Evolutionary conservation across 2,329 filamentous ascomycete species (phyloP), one percentile per base, ranked within the genome.

Genomic region (Fusarium sp.): DNA sequence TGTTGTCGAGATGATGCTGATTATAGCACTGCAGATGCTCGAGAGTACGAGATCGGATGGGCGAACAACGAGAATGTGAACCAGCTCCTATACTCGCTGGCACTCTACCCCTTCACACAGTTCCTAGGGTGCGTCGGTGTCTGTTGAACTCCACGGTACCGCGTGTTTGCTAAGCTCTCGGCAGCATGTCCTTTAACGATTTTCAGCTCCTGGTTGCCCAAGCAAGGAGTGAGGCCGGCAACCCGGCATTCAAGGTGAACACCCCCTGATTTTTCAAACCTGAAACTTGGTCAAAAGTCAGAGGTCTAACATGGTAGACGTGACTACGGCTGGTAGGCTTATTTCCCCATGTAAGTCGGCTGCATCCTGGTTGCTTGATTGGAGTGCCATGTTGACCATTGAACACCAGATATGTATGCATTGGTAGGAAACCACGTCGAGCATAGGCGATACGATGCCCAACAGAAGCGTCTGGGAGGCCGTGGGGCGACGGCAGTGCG

Each of bases 281-380:
- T 24, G 51, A 64, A 61, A 44, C 46, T 36, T 38, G 31, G 24
- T 35, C 62, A 10, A 36, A 35, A 14, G 40, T 55, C 24, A 49
- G 31, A 51, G 24, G 27, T 24, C 72, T 74, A 40, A 75, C 53
- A 31, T 46, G 16, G 22, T 55, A n/a, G 46, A 5, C 7, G 44
- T 24, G 14, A 49, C 27, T 36, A n/a, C 51, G 44, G 20, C 27
- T 40, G 17, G 20, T 74, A 90, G 89, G 87, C 89, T 35, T 92
- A 92, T 78, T 91, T 92, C 68, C 88, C 88, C 49, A 77, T 91
- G 86, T 91, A 81, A 85, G 88, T 85, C 16, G 51, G 11, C 38
- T 8, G 9, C 11, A 11, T 10, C 29, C 3, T 35, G 20, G 51
- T 36, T 51, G 3, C 12, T 35, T 46, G 16, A 14, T 9, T 24